A percentile compares a stretch with the other conserved stretches of the same genome.
These are phyloP conservation scores for Isabelozyma gotoi DNA, from an alignment of 805 yeast genomes.

Conservation along the genomic window DNA sequence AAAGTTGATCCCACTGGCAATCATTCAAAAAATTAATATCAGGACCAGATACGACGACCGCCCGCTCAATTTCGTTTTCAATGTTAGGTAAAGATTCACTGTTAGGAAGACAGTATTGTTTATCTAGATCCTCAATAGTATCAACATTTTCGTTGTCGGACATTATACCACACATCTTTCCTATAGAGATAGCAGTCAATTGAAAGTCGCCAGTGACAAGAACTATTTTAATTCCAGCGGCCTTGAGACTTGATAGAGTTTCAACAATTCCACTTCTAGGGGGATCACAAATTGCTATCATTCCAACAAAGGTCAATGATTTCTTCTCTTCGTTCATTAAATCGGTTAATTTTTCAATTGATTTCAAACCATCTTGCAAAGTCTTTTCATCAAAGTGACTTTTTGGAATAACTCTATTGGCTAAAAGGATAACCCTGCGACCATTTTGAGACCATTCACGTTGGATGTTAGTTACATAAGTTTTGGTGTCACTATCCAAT, in stretches of 20 bases:
- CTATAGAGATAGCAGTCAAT: conserved; percentile 51
- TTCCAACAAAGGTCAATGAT: conserved; percentile 29
- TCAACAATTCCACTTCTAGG: conserved; percentile 35
- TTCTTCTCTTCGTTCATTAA: conserved; percentile 5
- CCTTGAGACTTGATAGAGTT: conserved; percentile 29
- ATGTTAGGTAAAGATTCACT: neutral
- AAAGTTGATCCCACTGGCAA: conserved; percentile 42
- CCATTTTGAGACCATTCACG: conserved; percentile 36
- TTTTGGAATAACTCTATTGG: conserved; percentile 19
- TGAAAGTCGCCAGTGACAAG: conserved; percentile 58
- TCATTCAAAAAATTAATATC: conserved; percentile 31
- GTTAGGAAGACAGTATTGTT: conserved; percentile 5
- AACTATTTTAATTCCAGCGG: conserved; percentile 40
- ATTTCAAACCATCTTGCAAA: neutral
- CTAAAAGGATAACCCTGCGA: conserved; percentile 31
- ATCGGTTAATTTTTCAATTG: conserved; percentile 10
- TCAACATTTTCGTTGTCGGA: conserved; percentile 17
- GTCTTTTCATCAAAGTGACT: conserved; percentile 8
- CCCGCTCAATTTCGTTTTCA: conserved; percentile 14
- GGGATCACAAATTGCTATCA: conserved; percentile 46
- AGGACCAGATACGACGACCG: conserved; percentile 33
- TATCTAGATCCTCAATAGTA: conserved; percentile 15
- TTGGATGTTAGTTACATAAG: conserved; percentile 24
- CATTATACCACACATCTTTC: conserved; percentile 41
- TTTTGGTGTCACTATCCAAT: conserved; percentile 12